Conservation (phyloP, 352 stramenopile genomes). For the Globisporangium rhizosaccharum region DNA sequence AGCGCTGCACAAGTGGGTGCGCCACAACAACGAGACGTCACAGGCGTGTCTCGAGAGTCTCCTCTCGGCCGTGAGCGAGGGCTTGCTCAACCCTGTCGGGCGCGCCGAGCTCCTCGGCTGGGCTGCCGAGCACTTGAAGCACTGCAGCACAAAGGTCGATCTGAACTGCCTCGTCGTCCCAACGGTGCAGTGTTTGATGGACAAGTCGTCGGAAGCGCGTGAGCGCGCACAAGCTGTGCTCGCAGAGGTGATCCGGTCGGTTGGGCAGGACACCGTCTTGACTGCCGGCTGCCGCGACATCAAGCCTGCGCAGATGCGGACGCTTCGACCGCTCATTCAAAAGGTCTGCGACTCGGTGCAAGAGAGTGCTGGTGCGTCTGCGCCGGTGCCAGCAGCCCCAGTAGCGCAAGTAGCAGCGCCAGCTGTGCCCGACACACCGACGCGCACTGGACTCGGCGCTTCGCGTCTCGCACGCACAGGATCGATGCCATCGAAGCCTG, state of each 20-base stretch:
- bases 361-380: conserved; percentile 17
- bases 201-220: conserved; percentile 79
- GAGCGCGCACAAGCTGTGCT: conserved; percentile 79
- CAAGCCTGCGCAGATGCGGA: conserved; percentile 82
- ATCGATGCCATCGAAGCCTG: conserved; percentile 8
- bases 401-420: conserved; percentile 3
- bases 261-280: conserved; percentile 68
- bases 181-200: conserved; percentile 76
- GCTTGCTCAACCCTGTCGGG: conserved; percentile 70
- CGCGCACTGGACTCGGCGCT: conserved; percentile 4
- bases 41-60: conserved; percentile 66
- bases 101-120: conserved; percentile 72
- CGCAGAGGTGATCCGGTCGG: conserved; percentile 75
- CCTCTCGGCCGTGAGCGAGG: conserved; percentile 59
- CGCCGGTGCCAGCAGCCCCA: conserved; percentile 7
- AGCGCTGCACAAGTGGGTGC: conserved; percentile 80
- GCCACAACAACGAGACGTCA: conserved; percentile 65
- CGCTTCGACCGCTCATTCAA: conserved; percentile 78
- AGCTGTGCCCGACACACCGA: conserved; percentile 10
- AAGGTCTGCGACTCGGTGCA: conserved; percentile 51
- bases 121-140: conserved; percentile 60
- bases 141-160: conserved; percentile 62
- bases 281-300: conserved; percentile 73
- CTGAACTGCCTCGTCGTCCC: conserved; percentile 57
- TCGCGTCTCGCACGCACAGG: conserved; percentile 8